Base-by-base conservation (phyloP, 1,139 yeast genomes). In the Taphrina populina region DNA sequence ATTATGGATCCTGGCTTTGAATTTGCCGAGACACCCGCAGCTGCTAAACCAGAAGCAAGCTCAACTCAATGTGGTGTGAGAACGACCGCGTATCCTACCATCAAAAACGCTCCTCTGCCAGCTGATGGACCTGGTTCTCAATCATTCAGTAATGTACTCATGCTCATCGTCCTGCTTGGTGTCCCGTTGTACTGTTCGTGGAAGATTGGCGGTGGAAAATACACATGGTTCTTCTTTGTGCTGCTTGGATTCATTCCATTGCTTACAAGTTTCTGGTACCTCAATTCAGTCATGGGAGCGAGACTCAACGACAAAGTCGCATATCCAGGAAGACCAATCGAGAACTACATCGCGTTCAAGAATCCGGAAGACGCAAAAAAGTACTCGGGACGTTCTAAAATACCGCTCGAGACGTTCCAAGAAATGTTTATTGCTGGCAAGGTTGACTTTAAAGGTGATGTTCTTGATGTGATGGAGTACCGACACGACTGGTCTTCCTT, bases 341-440 rank as follows among this genome's bases (percentile, higher is more conserved):
- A 84, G 66, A 76, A 81, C 69, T 88, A 88, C 71, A 74, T 88
- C 65, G 87, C 84, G 65, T 88, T 83, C 77, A 94, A 87, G 71
- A 84, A 85, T 62, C 80, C 79, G 1, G 87, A 79, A 64, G 76
- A 86, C 65, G 82, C 81, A 66, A 75, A 77, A 52, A 84, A 84
- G 74, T 88, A 88, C 73, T 71, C 73, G 56, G 95, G 95, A 58
- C 68, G 74, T 64, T 74, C 76, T 66, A 88, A 88, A 74, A 85
- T 88, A 66, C 95, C 96, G 64, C 84, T 86, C 80, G 95, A 88
- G 72, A 87, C 95, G 15, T 88, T 88, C 82, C 92, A 85, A 66
- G 94, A 88, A 71, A 77, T 86, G 64, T 88, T 79, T 73, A 88
- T 88, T 69, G 90, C 79, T 59, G 83, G 84, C 64, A 85, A 87